Evolutionary conservation across 139 green algal genomes (phyloP), one percentile per base, ranked within the genome.

Genomic region (Chlorella sp.): DNA sequence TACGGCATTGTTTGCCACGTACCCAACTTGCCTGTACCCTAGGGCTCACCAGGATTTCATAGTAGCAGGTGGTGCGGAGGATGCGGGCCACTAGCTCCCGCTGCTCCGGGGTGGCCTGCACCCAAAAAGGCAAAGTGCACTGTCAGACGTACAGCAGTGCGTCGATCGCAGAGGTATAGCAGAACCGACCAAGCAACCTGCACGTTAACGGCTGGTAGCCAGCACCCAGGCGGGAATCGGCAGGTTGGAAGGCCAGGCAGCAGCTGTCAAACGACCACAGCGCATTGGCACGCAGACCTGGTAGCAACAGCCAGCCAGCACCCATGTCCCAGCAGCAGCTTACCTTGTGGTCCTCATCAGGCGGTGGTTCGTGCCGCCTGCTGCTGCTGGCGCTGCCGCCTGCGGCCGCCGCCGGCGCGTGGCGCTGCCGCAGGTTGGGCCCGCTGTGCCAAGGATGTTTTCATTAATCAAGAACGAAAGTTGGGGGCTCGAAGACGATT

Each of bases 401-500:
- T 11, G 48, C 44, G 19, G 32, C 62, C 7, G 14, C 26, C 30
- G 54, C 74, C 17, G 62, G 62, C 14, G 34, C 36, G 16, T 77
- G 24, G 6, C 77, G 76, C 67, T 84, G 77, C 58, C 68, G 73
- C 78, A 84, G 77, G 67, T 41, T 80, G 20, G 83, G 73, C 0
- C 54, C 54, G 14, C 8, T 98, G 98, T 99, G 94, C 95, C 96
- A 99, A 99, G 95, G 95, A 98, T 98, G 96, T 98, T 99, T 98
- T 99, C 96, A 99, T 98, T 98, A 94, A 98, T 98, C 96, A 98
- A 98, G 95, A 98, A 98, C 95, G 95, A 99, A 98, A 98, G 95
- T 98, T 98, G 95, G 96, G 96, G 95, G 95, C 94, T 99, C 95
- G 96, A 99, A 99, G 95, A 99, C 93, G 96, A 98, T 99, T 96